These are phyloP conservation scores for Fusarium sp. DNA, from an alignment of 2,329 filamentous ascomycete genomes.

Conservation along the genomic window DNA sequence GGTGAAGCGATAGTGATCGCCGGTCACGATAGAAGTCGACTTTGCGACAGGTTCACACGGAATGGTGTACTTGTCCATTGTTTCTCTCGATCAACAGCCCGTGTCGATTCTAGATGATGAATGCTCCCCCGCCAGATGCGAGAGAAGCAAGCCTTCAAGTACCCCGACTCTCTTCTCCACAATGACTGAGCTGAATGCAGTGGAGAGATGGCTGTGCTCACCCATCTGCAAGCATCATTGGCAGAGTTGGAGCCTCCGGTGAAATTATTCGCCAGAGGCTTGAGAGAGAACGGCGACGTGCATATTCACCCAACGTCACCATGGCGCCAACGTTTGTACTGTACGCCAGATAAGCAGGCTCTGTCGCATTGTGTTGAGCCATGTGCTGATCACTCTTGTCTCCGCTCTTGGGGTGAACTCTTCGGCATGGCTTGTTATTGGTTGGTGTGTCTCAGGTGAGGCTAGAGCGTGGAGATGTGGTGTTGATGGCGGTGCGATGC, in stretches of 20 bases:
- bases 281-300: slow-evolving; percentile 18
- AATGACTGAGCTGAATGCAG: neutral
- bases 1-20: slow-evolving; percentile 66
- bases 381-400: neutral
- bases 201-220: neutral
- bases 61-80: slow-evolving; percentile 38
- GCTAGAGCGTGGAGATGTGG: neutral
- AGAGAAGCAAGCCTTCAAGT: neutral
- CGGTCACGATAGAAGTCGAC: slow-evolving; percentile 29
- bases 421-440: slow-evolving; percentile 29
- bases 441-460: neutral
- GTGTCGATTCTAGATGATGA: neutral
- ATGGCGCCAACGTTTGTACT: neutral
- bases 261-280: slow-evolving; percentile 1
- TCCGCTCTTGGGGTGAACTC: slow-evolving; percentile 29
- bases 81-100: neutral
- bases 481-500: neutral
- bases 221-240: neutral
- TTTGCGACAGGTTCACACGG: slow-evolving; percentile 32
- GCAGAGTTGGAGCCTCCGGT: neutral
- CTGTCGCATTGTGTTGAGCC: neutral
- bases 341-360: neutral
- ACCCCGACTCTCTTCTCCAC: neutral
- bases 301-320: slow-evolving; percentile 23
- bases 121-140: neutral